Evolutionary conservation across 2,329 filamentous ascomycete species (phyloP).

Genomic region (Akanthomyces uredinophilus): DNA sequence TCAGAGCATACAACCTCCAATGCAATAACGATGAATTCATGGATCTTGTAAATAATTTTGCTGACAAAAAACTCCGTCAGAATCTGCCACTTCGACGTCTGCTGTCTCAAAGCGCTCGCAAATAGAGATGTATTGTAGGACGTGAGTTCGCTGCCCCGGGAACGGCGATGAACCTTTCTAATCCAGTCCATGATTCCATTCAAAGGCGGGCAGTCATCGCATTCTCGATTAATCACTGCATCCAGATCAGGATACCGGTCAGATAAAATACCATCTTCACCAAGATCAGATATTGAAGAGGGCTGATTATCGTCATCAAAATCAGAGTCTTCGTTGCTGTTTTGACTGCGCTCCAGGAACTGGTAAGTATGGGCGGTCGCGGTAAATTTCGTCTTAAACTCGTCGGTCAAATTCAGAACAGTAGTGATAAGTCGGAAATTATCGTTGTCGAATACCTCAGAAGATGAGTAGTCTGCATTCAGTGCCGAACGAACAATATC

Average conservation of each 20-base stretch:
- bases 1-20: conserved; percentile 21
- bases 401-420: conserved; percentile 19
- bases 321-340: no score
- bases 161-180: conserved; percentile 17
- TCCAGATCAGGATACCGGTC: conserved; percentile 10
- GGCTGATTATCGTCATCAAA: no score
- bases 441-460: conserved; percentile 13
- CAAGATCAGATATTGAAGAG: no score
- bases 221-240: background rate
- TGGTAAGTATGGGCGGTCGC: conserved; percentile 16
- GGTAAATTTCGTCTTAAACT: conserved; percentile 16
- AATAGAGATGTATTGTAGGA: conserved; percentile 20
- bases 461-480: conserved; percentile 16
- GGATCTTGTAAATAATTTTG: conserved; percentile 23
- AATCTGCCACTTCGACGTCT: conserved; percentile 26
- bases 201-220: background rate
- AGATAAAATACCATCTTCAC: background rate
- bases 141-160: conserved; percentile 23
- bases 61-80: conserved; percentile 25
- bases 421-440: conserved; percentile 21
- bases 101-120: conserved; percentile 23
- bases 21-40: conserved; percentile 24
- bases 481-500: conserved; percentile 14
- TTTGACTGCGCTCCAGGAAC: conserved; percentile 13
- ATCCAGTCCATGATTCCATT: conserved; percentile 23